These are phyloP conservation scores for Leishmania amazonensis DNA, from an alignment of 208 protist species.

Conservation along the genomic window DNA sequence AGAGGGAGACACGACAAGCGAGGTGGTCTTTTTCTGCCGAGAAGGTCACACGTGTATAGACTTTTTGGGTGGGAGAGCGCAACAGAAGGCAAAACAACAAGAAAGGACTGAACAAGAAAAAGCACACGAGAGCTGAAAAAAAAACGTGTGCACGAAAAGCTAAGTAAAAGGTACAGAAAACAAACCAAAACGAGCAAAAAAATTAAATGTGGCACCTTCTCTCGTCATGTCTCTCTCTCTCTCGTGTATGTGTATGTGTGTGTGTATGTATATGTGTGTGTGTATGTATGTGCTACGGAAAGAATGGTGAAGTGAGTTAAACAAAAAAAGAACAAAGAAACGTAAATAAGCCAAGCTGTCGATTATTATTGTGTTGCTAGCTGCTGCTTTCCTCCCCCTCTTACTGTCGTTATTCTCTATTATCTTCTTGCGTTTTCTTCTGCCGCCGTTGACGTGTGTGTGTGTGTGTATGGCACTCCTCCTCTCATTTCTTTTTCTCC, in stretches of 20 bases:
- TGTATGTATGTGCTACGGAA: not conserved
- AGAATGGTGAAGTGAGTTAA: not conserved
- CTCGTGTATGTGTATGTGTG: not conserved
- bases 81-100: not conserved
- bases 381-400: not conserved
- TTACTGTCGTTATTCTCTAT: not conserved
- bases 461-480: not conserved
- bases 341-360: not conserved
- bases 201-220: not conserved
- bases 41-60: not conserved
- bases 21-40: not conserved
- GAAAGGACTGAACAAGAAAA: not conserved
- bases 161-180: not conserved
- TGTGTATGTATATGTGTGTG: not conserved
- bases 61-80: not conserved
- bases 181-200: not conserved
- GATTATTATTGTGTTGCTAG: not conserved
- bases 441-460: not conserved
- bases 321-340: not conserved
- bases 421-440: not conserved
- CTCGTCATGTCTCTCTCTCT: not conserved
- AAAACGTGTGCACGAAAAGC: not conserved
- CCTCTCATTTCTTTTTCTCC: not conserved
- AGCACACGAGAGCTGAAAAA: not conserved
- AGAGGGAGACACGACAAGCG: not conserved